phyloP scores from a whole-genome alignment of 2,329 filamentous ascomycete species.

The Aureobasidium uvarum region DNA sequence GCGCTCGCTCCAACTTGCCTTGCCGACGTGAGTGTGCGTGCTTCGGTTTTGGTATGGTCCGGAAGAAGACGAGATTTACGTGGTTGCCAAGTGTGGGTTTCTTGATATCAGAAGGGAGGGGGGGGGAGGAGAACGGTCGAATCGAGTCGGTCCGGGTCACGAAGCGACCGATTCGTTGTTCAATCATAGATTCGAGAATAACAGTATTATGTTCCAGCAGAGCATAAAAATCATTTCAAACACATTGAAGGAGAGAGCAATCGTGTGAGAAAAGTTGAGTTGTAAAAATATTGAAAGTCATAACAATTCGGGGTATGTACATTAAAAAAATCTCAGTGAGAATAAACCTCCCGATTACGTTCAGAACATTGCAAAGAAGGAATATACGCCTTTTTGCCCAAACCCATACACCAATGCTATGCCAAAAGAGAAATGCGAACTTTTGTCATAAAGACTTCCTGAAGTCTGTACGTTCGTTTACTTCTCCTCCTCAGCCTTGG shows the following conservation, averaged over 20 bases:
- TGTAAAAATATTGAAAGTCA: conserved; percentile 13
- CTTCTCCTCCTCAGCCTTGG: conserved; percentile 25
- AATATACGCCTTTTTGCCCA: conserved; percentile 12
- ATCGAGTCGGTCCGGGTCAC: background rate
- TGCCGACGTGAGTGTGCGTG: background rate
- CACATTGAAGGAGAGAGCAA: background rate
- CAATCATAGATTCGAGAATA: too few species aligned
- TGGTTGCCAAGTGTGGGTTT: conserved; percentile 15
- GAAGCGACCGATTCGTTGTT: background rate
- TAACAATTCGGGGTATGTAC: conserved; percentile 18
- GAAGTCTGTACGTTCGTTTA: conserved; percentile 13
- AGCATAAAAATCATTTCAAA: background rate
- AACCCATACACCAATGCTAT: conserved; percentile 22
- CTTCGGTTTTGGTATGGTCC: background rate
- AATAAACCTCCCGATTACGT: conserved; percentile 20
- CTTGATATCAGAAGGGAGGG: background rate
- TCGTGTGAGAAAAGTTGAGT: background rate
- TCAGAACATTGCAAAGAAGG: conserved; percentile 13
- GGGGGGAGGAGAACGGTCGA: too few species aligned
- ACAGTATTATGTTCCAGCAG: too few species aligned
- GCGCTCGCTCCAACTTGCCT: background rate
- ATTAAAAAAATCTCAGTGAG: conserved; percentile 14
- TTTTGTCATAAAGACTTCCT: conserved; percentile 21
- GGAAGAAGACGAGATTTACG: background rate
- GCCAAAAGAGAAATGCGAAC: conserved; percentile 11